Conservation (phyloP, 257 asterid species). For the Parsonsia alboflavescens region DNA sequence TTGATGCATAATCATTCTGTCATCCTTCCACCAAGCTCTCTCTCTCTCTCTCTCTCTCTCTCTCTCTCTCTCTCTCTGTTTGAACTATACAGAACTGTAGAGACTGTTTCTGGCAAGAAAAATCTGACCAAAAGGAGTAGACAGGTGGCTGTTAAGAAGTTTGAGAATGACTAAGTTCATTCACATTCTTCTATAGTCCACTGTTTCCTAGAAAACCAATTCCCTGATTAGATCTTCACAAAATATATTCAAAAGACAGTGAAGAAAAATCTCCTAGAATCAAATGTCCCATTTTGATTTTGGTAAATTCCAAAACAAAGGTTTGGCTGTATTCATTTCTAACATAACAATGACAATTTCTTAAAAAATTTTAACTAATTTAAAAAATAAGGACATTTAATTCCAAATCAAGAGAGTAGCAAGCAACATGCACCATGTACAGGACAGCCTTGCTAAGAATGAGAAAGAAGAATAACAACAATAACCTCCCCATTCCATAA, state of each 20-base stretch:
- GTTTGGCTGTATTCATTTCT: no score
- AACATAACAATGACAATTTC: no score
- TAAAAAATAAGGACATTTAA: no score
- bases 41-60: no score
- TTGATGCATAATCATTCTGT: no score
- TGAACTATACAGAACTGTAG: background rate
- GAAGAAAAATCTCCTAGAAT: background rate
- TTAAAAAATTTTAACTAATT: no score
- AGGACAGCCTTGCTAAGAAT: background rate
- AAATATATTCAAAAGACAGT: background rate
- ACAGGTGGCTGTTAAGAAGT: background rate
- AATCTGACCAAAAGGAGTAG: background rate
- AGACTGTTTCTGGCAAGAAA: background rate
- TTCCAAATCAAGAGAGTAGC: no score
- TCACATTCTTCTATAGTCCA: background rate
- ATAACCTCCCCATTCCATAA: background rate
- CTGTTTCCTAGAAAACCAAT: background rate
- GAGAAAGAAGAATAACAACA: background rate
- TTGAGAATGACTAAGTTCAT: background rate
- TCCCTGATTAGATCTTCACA: background rate
- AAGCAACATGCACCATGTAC: background rate
- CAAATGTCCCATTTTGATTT: no score
- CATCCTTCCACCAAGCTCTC: background rate
- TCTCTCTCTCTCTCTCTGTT: no score
- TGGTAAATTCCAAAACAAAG: no score